phyloP scores from a whole-genome alignment of 345 rosid genomes.

The Garcia nutans region DNA sequence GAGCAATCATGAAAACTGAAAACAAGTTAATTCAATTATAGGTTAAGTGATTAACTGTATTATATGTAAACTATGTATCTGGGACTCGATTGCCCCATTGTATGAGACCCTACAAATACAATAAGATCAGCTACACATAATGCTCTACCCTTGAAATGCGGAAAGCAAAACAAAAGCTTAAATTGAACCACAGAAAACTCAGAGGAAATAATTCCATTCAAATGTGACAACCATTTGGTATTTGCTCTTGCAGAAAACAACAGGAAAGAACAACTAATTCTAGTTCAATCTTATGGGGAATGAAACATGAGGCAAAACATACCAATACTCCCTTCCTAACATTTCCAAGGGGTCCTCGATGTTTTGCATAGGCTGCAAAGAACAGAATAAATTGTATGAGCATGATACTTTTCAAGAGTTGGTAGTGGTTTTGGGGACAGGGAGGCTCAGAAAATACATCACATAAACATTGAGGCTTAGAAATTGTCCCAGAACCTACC shows the following conservation, averaged over 20 bases:
- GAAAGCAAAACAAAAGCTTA: conserved; percentile 1
- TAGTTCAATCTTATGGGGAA: not conserved
- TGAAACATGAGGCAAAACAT: conserved; percentile 16
- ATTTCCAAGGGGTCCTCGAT: conserved; percentile 88
- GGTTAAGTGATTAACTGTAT: not conserved
- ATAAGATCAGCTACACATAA: not conserved
- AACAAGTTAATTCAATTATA: not conserved
- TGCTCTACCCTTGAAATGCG: not conserved
- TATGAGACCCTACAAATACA: not conserved
- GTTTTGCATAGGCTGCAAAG: conserved; percentile 73
- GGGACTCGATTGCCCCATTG: not conserved
- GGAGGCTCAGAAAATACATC: not conserved
- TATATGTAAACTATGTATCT: not conserved
- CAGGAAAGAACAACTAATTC: not conserved
- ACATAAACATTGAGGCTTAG: not conserved
- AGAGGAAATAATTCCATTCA: not conserved
- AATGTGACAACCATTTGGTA: not conserved
- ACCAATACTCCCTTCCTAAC: conserved; percentile 99
- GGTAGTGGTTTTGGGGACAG: no score
- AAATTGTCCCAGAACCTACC: not conserved
- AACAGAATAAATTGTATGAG: conserved; percentile 16
- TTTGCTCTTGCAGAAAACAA: not conserved
- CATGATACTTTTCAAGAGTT: not conserved
- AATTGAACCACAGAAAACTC: not conserved
- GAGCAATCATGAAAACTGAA: not conserved